Conservation (phyloP, 2,329 filamentous ascomycete genomes). For the Aspergillus sp. region DNA sequence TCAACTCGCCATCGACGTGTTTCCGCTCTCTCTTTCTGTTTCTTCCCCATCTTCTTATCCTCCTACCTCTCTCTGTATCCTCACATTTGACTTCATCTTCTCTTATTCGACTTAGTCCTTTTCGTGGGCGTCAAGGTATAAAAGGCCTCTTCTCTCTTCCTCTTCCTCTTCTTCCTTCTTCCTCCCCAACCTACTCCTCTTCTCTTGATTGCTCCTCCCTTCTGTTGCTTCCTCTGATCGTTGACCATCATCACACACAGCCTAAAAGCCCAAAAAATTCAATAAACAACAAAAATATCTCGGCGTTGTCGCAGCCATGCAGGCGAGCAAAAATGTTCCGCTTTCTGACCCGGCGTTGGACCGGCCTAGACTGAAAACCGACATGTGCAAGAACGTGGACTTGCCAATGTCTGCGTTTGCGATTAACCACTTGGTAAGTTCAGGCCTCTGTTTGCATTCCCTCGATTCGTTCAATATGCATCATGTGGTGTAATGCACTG, state of each 20-base stretch:
- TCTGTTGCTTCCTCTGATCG: neutral
- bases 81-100: neutral
- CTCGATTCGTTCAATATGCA: neutral
- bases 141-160: neutral
- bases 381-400: conserved; percentile 29
- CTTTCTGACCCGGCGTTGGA: conserved; percentile 28
- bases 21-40: neutral
- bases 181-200: neutral
- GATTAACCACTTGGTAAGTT: conserved; percentile 29
- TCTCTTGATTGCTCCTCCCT: neutral
- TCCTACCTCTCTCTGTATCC: neutral
- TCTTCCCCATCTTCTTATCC: conserved; percentile 1
- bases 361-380: conserved; percentile 19
- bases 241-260: neutral
- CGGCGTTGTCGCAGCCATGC: neutral
- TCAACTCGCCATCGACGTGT: neutral
- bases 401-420: conserved; percentile 26
- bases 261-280: neutral
- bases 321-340: conserved; percentile 2
- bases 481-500: neutral
- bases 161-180: neutral
- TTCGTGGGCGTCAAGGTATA: neutral
- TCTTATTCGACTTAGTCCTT: neutral
- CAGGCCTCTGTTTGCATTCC: neutral
- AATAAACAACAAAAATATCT: neutral